Evolutionary conservation across 768 basidiomycete species (phyloP).

Genomic region (Mycena polygramma): DNA sequence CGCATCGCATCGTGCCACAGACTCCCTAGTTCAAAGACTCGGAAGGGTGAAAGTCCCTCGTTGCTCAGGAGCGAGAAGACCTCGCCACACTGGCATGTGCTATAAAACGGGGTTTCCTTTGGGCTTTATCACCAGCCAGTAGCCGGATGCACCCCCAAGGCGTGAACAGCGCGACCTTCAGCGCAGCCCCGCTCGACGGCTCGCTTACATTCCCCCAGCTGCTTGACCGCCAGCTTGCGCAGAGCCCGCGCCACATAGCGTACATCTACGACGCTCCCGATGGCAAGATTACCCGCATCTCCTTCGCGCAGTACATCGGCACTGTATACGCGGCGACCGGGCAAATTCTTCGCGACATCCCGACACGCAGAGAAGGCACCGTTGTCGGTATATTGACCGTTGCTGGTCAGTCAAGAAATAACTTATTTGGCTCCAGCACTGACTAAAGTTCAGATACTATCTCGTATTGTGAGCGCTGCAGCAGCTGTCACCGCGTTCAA

Average conservation of each 20-base stretch:
- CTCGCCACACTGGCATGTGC: too few relatives aligned
- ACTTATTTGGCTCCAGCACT: too few relatives aligned
- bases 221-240: slow-evolving; percentile 13
- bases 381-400: not conserved
- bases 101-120: too few relatives aligned
- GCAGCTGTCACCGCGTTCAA: too few relatives aligned
- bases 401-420: slow-evolving; percentile 6
- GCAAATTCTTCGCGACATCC: not conserved
- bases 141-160: not conserved
- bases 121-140: too few relatives aligned
- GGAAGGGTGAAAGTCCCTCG: too few relatives aligned
- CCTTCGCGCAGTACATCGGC: slow-evolving; percentile 15
- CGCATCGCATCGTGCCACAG: too few relatives aligned
- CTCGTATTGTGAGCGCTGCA: slow-evolving; percentile 13
- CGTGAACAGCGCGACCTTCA: slow-evolving; percentile 2
- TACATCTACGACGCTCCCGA: slow-evolving; percentile 11
- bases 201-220: slow-evolving; percentile 16
- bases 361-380: not conserved
- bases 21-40: too few relatives aligned
- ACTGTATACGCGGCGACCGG: not conserved
- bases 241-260: slow-evolving; percentile 13
- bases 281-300: slow-evolving; percentile 4
- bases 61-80: too few relatives aligned
- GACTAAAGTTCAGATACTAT: slow-evolving; percentile 5
- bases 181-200: slow-evolving; percentile 1